phyloP scores from a whole-genome alignment of 768 basidiomycete species.

The Panaeolus cyanescens region DNA sequence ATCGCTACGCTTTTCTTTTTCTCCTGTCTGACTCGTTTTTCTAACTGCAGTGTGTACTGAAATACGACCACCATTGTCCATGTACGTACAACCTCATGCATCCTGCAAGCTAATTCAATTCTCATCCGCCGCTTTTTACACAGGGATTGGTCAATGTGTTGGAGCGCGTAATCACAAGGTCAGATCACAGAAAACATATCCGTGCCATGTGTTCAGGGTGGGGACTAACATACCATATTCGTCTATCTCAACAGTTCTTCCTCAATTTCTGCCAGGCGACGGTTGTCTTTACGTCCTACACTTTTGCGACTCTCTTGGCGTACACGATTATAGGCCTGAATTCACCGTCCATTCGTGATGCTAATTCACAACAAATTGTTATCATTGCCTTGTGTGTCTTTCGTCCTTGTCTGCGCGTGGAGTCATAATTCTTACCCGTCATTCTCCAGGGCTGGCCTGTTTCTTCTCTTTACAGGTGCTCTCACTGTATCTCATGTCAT shows the following conservation, averaged over 20 bases:
- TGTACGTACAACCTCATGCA: slow-evolving; percentile 46
- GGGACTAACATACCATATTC: not conserved
- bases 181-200: not conserved
- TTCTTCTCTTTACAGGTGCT: slow-evolving; percentile 65
- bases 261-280: slow-evolving; percentile 76
- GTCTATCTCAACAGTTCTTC: slow-evolving; percentile 64
- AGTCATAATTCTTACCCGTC: not conserved
- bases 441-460: slow-evolving; percentile 60
- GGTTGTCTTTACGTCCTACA: slow-evolving; percentile 60
- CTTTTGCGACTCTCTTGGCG: slow-evolving; percentile 59
- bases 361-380: slow-evolving; percentile 73
- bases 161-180: slow-evolving; percentile 92
- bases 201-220: not conserved
- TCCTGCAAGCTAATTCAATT: not conserved
- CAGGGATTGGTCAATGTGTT: slow-evolving; percentile 94
- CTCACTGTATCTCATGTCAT: slow-evolving; percentile 61
- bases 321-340: slow-evolving; percentile 41
- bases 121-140: slow-evolving; percentile 3
- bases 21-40: not conserved
- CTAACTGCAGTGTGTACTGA: slow-evolving; percentile 67
- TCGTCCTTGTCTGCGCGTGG: not conserved
- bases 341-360: slow-evolving; percentile 14
- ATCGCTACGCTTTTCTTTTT: slow-evolving; percentile 24
- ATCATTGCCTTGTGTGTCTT: slow-evolving; percentile 70
- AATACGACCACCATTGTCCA: slow-evolving; percentile 90